Base-by-base conservation (phyloP, 169 alveolate species). In the Cryptosporidium tyzzeri region DNA sequence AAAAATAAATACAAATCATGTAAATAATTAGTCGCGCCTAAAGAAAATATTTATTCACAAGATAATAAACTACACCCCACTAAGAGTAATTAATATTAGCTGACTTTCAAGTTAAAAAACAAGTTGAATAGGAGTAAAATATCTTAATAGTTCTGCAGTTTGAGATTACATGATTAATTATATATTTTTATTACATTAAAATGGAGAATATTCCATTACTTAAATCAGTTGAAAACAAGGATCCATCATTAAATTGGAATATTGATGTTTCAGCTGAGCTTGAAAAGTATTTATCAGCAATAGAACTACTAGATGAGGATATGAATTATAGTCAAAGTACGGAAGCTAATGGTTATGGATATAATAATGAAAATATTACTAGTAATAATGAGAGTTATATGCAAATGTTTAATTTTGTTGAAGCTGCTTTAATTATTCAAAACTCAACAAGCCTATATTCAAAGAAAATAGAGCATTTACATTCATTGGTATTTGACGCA, bases 191-290 rank as follows among this genome's bases (percentile, higher is more conserved):
- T 23, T n/a, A 21, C 16, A 21, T 26, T 18, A 51, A 50, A 14
- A 50, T 71, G 73, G 74, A 80, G 55, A 65, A 53, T 44, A 62
- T 80, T 44, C 75, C 89, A 45, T 39, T 80, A 18, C 70, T 80
- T 23, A 80, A 65, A 23, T 80, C 75, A 10, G 62, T 80, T 21
- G 89, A 80, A 44, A 44, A 65, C 39, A 80, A 80, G 68, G 89
- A 80, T 65, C 89, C 75, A 16, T 80, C 89, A 41, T 45, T 80
- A 39, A 80, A 80, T 29, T 80, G 89, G 89, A 80, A 80, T 80
- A 80, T 80, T 9, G 89, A 80, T 41, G 89, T 80, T 80, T 80
- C 89, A 29, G 74, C 89, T 1, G 89, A 80, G 29, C 65, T 80
- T 26, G 89, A 80, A 23, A 80, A 80, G 51, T 80, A 80, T 59